Evolutionary conservation across 139 green algal genomes (phyloP).

Genomic region (Chlamydomonas applanata): DNA sequence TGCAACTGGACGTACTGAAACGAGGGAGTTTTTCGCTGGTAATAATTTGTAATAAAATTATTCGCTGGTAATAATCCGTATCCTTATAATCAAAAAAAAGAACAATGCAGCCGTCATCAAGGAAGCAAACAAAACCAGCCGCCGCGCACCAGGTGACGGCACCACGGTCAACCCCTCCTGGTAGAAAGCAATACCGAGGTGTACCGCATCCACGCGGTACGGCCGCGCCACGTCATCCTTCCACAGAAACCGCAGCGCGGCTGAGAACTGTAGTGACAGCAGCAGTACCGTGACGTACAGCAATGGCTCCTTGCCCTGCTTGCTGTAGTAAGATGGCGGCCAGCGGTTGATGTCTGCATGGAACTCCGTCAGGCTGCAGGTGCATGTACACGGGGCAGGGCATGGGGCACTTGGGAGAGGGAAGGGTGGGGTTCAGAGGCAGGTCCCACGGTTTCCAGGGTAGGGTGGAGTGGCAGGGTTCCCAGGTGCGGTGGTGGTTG

Average conservation of each 20-base stretch:
- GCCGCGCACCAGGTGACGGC: neutral
- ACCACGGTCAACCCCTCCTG: conserved; percentile 33
- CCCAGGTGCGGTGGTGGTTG: no score
- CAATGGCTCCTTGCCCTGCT: conserved; percentile 42
- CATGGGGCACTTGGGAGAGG: neutral
- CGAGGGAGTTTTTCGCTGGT: no score
- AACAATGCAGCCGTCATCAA: no score
- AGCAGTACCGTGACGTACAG: conserved; percentile 82
- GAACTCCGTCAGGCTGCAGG: conserved; percentile 57
- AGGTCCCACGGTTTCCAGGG: no score
- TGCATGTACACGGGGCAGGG: no score
- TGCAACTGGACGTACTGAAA: no score
- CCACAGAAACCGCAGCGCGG: conserved; percentile 39
- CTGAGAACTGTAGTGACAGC: conserved; percentile 74
- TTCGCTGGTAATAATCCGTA: no score
- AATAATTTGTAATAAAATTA: no score
- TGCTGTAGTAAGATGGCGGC: conserved; percentile 75
- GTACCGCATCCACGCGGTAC: conserved; percentile 68
- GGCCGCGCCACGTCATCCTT: conserved; percentile 46
- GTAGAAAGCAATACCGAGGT: conserved; percentile 70
- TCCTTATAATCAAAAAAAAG: no score
- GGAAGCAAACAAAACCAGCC: no score
- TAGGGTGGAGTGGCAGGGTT: no score
- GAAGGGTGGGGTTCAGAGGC: conserved; percentile 29
- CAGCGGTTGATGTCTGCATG: conserved; percentile 83